These are phyloP conservation scores for Eutrema japonicum DNA, from an alignment of 345 rosid genomes.

Conservation along the genomic window DNA sequence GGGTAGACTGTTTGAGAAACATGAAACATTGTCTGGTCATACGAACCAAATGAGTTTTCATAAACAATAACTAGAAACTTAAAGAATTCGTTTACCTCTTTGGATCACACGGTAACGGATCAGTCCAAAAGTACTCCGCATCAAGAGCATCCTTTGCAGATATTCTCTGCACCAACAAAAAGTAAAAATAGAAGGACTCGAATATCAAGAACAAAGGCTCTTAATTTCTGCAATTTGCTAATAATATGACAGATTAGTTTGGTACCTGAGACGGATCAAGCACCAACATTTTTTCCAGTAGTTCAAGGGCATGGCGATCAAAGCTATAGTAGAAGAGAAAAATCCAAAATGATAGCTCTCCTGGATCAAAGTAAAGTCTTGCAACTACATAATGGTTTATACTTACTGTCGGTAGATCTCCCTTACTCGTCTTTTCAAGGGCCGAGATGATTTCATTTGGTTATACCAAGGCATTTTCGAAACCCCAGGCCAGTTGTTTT, in stretches of 20 bases:
- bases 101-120: conserved; percentile 94
- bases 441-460: conserved; percentile 60
- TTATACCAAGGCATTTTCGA: conserved; percentile 63
- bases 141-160: conserved; percentile 94
- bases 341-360: conserved; percentile 21
- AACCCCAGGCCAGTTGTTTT: conserved; percentile 70
- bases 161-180: conserved; percentile 63
- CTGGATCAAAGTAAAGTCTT: neutral
- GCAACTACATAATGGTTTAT: neutral
- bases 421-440: conserved; percentile 69
- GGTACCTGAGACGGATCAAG: conserved; percentile 92
- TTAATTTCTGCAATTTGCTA: conserved; percentile 8
- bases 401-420: conserved; percentile 87
- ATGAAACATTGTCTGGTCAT: conserved; percentile 7
- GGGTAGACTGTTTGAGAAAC: conserved; percentile 63
- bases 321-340: conserved; percentile 48
- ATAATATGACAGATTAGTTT: conserved; percentile 17
- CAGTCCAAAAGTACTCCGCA: conserved; percentile 98
- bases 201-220: conserved; percentile 1
- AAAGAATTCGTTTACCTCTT: conserved; percentile 57
- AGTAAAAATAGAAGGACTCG: neutral
- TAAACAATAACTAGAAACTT: neutral
- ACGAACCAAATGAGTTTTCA: conserved; percentile 2
- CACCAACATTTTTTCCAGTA: conserved; percentile 83
- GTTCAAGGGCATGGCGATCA: conserved; percentile 92